Evolutionary conservation across 768 basidiomycete genomes (phyloP).

Genomic region (Auriscalpium orientale): DNA sequence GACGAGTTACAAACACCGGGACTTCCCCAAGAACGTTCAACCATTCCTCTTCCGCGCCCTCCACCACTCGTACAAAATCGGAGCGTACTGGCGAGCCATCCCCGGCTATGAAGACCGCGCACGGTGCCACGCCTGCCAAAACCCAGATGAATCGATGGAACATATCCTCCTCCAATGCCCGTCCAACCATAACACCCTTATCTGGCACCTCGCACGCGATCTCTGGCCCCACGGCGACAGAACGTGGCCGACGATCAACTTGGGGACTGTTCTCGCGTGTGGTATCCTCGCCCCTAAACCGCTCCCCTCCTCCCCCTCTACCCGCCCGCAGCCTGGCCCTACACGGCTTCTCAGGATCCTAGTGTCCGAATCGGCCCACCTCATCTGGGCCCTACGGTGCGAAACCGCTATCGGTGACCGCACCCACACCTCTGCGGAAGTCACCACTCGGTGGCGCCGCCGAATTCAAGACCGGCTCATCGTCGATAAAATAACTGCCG

Average conservation of each 20-base stretch:
- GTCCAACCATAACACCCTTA: no score
- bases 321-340: neutral
- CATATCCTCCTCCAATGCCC: neutral
- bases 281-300: neutral
- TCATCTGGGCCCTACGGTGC: neutral
- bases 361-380: neutral
- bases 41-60: no score
- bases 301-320: neutral
- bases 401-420: neutral
- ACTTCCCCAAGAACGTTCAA: no score
- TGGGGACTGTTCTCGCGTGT: neutral
- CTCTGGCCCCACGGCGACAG: neutral
- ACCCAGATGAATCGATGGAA: neutral
- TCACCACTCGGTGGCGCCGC: neutral
- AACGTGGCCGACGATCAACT: neutral
- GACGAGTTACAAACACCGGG: no score
- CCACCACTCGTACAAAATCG: no score
- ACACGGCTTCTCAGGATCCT: neutral
- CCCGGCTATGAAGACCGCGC: no score
- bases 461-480: neutral
- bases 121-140: no score
- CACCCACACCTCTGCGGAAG: neutral
- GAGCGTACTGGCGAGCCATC: no score
- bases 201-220: neutral
- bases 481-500: neutral